Conservation (phyloP, 2,329 filamentous ascomycete species). For the Fusarium mundagurra region DNA sequence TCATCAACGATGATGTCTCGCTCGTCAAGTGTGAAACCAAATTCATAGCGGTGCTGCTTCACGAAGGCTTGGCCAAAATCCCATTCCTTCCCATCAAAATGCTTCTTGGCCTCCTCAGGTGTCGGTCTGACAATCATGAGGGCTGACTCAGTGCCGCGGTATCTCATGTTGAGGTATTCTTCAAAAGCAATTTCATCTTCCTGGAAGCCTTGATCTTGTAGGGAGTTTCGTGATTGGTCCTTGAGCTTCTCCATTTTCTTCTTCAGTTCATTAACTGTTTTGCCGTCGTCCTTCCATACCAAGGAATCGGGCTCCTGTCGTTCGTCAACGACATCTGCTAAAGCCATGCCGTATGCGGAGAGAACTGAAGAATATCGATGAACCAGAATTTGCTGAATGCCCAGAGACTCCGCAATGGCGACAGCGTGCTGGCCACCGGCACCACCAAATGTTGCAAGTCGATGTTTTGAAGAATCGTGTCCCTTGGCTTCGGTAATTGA, state of each 20-base stretch:
- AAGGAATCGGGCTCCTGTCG: conserved; percentile 79
- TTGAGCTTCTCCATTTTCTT: conserved; percentile 82
- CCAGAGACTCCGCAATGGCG: conserved; percentile 86
- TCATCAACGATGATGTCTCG: conserved; percentile 92
- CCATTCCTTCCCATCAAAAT: conserved; percentile 75
- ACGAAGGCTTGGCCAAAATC: conserved; percentile 87
- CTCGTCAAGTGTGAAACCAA: conserved; percentile 86
- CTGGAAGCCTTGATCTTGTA: conserved; percentile 82
- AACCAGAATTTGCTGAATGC: conserved; percentile 85
- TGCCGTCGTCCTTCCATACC: conserved; percentile 68
- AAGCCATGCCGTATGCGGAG: conserved; percentile 91
- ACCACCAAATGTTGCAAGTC: conserved; percentile 92
- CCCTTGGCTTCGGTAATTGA: conserved; percentile 93
- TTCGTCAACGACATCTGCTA: conserved; percentile 94
- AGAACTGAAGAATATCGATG: conserved; percentile 90
- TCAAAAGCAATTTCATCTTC: conserved; percentile 82
- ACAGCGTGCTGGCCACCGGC: conserved; percentile 92
- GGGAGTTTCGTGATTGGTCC: conserved; percentile 72
- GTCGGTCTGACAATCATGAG: conserved; percentile 86
- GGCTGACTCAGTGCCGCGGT: conserved; percentile 88
- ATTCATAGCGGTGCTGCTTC: conserved; percentile 89
- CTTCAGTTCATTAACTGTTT: conserved; percentile 70
- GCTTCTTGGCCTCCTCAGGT: conserved; percentile 66
- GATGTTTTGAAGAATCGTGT: conserved; percentile 88
- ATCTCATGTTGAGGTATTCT: conserved; percentile 94